phyloP scores from a whole-genome alignment of 176 grass and related monocot genomes.

The Neostapfia colusana region DNA sequence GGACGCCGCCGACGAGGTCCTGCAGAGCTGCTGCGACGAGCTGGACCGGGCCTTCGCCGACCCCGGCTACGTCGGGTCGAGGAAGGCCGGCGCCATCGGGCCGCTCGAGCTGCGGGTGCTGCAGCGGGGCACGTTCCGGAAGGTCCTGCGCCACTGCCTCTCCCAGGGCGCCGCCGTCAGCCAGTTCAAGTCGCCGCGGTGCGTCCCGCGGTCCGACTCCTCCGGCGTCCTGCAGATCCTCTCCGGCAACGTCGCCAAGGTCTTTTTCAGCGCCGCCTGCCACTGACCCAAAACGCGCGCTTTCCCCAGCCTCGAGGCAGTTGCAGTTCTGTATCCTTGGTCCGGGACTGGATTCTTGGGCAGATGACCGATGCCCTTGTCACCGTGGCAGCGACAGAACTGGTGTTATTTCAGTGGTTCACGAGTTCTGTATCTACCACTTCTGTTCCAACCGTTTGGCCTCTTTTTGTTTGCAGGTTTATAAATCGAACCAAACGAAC shows the following conservation, averaged over 20 bases:
- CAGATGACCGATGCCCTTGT: too few species aligned
- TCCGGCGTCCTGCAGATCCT: slow-evolving; percentile 69
- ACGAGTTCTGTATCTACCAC: neutral
- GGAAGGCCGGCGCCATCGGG: slow-evolving; percentile 42
- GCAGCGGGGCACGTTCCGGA: slow-evolving; percentile 56
- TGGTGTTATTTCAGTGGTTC: neutral
- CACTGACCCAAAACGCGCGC: too few species aligned
- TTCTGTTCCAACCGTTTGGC: neutral
- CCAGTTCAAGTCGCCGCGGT: slow-evolving; percentile 88
- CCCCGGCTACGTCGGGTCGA: slow-evolving; percentile 59
- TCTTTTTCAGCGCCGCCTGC: slow-evolving; percentile 44
- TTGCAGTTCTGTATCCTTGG: neutral
- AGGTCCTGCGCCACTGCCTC: slow-evolving; percentile 64
- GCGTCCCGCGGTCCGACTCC: slow-evolving; percentile 43
- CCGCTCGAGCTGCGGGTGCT: slow-evolving; percentile 68
- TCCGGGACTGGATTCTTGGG: too few species aligned
- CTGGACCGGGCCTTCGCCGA: slow-evolving; percentile 67
- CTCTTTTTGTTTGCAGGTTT: neutral
- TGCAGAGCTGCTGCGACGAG: slow-evolving; percentile 76
- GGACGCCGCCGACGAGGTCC: slow-evolving; percentile 45
- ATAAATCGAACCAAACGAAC: neutral
- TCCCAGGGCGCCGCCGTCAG: slow-evolving; percentile 56
- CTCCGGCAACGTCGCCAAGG: slow-evolving; percentile 8
- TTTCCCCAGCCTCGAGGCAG: neutral
- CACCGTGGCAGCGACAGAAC: too few species aligned